These are phyloP conservation scores for Skeletonema costatum DNA, from an alignment of 108 stramenopile genomes.

Conservation along the genomic window DNA sequence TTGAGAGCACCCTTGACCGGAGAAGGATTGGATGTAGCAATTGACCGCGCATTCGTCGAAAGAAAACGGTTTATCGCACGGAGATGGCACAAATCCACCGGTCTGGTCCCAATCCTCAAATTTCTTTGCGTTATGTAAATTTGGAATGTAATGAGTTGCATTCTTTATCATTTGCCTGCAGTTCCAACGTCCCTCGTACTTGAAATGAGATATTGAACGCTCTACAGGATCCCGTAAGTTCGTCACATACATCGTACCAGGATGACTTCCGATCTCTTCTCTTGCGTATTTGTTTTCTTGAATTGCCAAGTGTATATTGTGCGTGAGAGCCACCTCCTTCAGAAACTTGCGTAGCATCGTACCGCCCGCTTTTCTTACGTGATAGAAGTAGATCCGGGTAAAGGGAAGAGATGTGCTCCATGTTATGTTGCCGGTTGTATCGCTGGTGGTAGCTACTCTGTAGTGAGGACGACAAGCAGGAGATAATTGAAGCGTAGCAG, in stretches of 20 bases:
- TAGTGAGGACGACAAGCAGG: slow-evolving; percentile 3
- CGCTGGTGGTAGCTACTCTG: neutral
- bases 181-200: slow-evolving; percentile 46
- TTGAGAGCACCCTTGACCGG: slow-evolving; percentile 29
- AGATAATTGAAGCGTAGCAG: neutral
- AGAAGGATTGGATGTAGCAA: slow-evolving; percentile 40
- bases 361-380: slow-evolving; percentile 45
- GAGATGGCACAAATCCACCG: slow-evolving; percentile 15
- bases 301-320: slow-evolving; percentile 16
- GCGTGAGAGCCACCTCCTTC: slow-evolving; percentile 17
- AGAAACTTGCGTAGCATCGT: slow-evolving; percentile 49
- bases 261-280: slow-evolving; percentile 35
- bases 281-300: slow-evolving; percentile 30
- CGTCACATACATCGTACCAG: slow-evolving; percentile 36
- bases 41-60: slow-evolving; percentile 37
- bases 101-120: slow-evolving; percentile 35
- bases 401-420: slow-evolving; percentile 4
- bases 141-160: slow-evolving; percentile 29
- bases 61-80: slow-evolving; percentile 27
- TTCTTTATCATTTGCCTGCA: slow-evolving; percentile 42
- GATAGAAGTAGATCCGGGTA: slow-evolving; percentile 32
- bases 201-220: slow-evolving; percentile 44
- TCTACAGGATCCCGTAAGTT: slow-evolving; percentile 42
- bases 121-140: slow-evolving; percentile 18
- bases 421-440: neutral